Evolutionary conservation across 2,329 filamentous ascomycete genomes (phyloP).

Genomic region (Blumeria hordei): DNA sequence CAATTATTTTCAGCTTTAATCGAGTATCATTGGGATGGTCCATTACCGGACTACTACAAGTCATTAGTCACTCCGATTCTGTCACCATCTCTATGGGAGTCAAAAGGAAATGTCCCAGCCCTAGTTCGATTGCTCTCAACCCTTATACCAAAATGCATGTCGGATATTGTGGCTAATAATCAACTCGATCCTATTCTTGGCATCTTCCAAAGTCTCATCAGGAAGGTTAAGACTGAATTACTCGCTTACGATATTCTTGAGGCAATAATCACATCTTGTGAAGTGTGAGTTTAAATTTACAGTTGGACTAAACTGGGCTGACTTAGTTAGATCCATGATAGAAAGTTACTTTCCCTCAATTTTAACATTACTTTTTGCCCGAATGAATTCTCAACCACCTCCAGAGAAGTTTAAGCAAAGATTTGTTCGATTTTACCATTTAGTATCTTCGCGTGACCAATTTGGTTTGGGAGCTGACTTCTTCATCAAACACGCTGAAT

Average conservation of each 20-base stretch:
- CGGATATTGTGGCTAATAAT: slow-evolving; percentile 50
- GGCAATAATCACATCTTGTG: slow-evolving; percentile 46
- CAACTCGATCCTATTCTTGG: slow-evolving; percentile 76
- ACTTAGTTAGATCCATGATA: slow-evolving; percentile 28
- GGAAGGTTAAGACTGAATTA: slow-evolving; percentile 37
- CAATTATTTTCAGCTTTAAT: slow-evolving; percentile 81
- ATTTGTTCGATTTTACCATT: slow-evolving; percentile 86
- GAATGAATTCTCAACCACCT: slow-evolving; percentile 28
- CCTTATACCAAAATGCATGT: slow-evolving; percentile 54
- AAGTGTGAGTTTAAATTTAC: slow-evolving; percentile 28
- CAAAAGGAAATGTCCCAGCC: slow-evolving; percentile 76
- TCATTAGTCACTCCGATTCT: slow-evolving; percentile 56
- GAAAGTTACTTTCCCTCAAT: slow-evolving; percentile 33
- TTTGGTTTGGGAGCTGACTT: slow-evolving; percentile 78
- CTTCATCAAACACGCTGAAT: slow-evolving; percentile 66
- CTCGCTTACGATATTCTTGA: slow-evolving; percentile 61
- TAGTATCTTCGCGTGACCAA: slow-evolving; percentile 47
- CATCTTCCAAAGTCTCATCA: slow-evolving; percentile 81
- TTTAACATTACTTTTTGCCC: slow-evolving; percentile 56
- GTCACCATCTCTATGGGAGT: slow-evolving; percentile 68
- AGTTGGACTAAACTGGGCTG: slow-evolving; percentile 6
- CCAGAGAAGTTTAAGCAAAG: slow-evolving; percentile 65
- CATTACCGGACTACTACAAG: slow-evolving; percentile 61
- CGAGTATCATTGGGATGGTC: slow-evolving; percentile 59
- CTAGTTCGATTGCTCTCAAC: slow-evolving; percentile 64